These are phyloP conservation scores for Solanum hybrid DNA, from an alignment of 305 asterid species.

Conservation along the genomic window DNA sequence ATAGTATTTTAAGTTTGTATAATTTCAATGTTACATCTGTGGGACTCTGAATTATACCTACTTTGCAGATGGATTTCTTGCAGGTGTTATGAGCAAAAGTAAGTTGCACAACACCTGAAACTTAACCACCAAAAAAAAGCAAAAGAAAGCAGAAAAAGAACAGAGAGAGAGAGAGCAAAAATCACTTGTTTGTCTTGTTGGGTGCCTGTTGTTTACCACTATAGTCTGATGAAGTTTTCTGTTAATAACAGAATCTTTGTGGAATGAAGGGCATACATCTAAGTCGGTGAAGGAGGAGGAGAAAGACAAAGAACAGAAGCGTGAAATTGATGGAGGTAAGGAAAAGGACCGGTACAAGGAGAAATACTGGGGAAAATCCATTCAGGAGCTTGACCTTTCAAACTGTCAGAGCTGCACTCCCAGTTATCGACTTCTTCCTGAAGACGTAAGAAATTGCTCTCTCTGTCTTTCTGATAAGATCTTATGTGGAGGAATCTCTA, in stretches of 20 bases:
- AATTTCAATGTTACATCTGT: background rate
- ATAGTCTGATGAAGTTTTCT: constrained; percentile 4
- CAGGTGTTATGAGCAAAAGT: constrained; percentile 97
- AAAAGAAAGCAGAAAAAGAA: background rate
- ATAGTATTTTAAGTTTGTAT: constrained; percentile 15
- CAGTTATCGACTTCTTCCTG: constrained; percentile 97
- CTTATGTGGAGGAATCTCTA: background rate
- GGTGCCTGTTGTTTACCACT: background rate
- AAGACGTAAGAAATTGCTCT: constrained; percentile 49
- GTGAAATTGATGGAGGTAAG: constrained; percentile 70
- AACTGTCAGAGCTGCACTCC: constrained; percentile 82
- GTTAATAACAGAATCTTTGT: constrained; percentile 58
- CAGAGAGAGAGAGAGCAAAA: background rate
- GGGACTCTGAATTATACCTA: constrained; percentile 25
- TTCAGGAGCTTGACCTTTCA: constrained; percentile 97
- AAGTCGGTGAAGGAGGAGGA: constrained; percentile 60
- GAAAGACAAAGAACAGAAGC: constrained; percentile 71
- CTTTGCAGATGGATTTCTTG: constrained; percentile 90
- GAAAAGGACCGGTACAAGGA: constrained; percentile 68
- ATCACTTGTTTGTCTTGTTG: background rate
- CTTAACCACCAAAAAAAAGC: background rate
- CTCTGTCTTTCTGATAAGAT: background rate
- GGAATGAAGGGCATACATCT: constrained; percentile 81
- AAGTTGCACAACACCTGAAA: constrained; percentile 18
- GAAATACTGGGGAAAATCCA: constrained; percentile 93